Conservation (phyloP, 768 basidiomycete genomes). For the Mycena rebaudengoi region DNA sequence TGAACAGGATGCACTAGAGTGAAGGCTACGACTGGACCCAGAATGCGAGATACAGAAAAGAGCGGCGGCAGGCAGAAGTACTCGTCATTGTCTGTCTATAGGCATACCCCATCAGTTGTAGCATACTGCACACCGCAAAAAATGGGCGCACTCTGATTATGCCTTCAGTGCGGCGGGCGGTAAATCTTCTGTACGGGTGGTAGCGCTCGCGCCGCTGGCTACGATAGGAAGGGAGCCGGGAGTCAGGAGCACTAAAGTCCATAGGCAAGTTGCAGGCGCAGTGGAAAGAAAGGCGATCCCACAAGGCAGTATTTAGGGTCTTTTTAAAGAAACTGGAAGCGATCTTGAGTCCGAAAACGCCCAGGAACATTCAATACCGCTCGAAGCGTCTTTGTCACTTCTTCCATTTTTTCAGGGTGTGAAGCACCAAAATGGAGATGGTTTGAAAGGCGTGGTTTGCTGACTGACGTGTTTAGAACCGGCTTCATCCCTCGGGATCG, state of each 20-base stretch:
- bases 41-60: not conserved
- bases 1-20: not conserved
- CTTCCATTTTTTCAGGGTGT: constrained; percentile 1
- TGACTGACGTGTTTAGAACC: too few relatives aligned
- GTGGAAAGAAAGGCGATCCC: too few relatives aligned
- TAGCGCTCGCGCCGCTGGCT: not conserved
- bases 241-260: not conserved
- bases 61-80: not conserved
- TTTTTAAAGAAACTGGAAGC: too few relatives aligned
- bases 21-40: not conserved
- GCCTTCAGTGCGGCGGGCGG: not conserved
- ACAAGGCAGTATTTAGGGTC: too few relatives aligned
- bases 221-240: not conserved
- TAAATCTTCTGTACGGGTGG: not conserved
- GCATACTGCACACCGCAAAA: not conserved
- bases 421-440: not conserved
- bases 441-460: not conserved
- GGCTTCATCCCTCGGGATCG: not conserved
- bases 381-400: not conserved
- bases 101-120: not conserved
- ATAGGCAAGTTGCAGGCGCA: too few relatives aligned
- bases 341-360: not conserved
- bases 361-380: not conserved
- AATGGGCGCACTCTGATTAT: not conserved
- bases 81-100: not conserved